Evolutionary conservation across 768 basidiomycete species (phyloP), one percentile per base, ranked within the genome.

Genomic region (Mycena filopes): DNA sequence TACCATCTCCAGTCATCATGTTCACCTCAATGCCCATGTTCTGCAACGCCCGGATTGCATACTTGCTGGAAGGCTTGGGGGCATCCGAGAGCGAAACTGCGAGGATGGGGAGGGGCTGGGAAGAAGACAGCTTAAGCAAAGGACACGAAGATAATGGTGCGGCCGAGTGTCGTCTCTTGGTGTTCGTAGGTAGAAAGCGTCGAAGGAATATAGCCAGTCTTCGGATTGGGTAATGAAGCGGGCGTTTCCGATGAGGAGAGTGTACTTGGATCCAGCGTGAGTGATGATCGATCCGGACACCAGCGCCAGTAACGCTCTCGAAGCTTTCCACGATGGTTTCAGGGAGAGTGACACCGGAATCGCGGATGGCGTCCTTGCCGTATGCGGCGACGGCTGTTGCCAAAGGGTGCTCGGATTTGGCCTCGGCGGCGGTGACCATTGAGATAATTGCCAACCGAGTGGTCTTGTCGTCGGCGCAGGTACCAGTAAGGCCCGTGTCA

Each of bases 1-100:
- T 87, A 23, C 93, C 88, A 70, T 99, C 98, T 2, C 98, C 98
- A 0, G 98, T 99, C 85, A 98, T 88, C 89, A 99, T 89, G 64
- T 88, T 87, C 21, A 98, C 95, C 61, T 91, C 89, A 70, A 99
- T 91, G 3, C 96, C 96, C 96, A 99, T 97, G 50, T 78, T 82
- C 65, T 90, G 85, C 46, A 99, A 79, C 0, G 95, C 92, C 54
- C 78, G 79, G 70, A 99, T 91, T 0, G 96, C 96, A 55, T 92
- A 86, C 53, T 83, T 83, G 46, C 95, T 95, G 1, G 95, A 94
- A 0, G 87, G 86, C 74, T 97, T 98, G 5, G 96, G 92, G 7
- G 85, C 84, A 74, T 99, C 98, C 15, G 95, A 86, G 41, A 99
- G 82, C 4, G 97, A 93, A 41, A 99, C 81, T 1, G 93, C 91